Percentiles rank a stretch among this genome's conserved stretches.
Evolutionary conservation across 495 filamentous ascomycete genomes (phyloP).

Genomic region (Trichoderma asperelloides): DNA sequence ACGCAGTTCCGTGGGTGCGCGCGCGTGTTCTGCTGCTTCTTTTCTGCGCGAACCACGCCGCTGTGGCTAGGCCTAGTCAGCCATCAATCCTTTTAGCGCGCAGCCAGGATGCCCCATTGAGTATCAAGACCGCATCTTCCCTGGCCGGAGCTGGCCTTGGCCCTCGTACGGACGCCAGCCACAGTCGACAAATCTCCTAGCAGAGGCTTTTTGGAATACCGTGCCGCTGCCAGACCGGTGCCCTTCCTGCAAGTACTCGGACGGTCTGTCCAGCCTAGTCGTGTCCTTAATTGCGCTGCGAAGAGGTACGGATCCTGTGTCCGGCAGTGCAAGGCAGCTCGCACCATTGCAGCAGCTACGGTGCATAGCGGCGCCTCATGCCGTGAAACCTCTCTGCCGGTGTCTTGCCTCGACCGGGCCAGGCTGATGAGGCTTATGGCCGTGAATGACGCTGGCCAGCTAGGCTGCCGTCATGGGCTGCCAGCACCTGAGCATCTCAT

Average conservation of each 20-base stretch:
- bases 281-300: not conserved
- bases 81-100: slow-evolving; percentile 1
- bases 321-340: not conserved
- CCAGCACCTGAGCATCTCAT: slow-evolving; percentile 4
- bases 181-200: not conserved
- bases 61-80: not conserved
- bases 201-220: not conserved
- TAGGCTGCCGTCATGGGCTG: slow-evolving; percentile 3
- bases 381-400: not conserved
- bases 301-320: not conserved
- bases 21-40: slow-evolving; percentile 6
- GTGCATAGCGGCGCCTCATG: not conserved
- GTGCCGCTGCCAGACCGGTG: not conserved
- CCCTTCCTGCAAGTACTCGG: not conserved
- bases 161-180: slow-evolving; percentile 5
- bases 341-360: not conserved
- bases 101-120: slow-evolving; percentile 5
- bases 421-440: not conserved
- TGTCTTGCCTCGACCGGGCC: not conserved
- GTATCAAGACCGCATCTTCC: slow-evolving; percentile 7
- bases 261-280: not conserved
- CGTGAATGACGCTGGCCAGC: not conserved
- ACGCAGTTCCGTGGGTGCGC: not conserved
- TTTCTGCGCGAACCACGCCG: slow-evolving; percentile 7
- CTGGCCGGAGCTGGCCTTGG: not conserved